Evolutionary conservation across 2,329 filamentous ascomycete genomes (phyloP), one percentile per base, ranked within the genome.

Genomic region (Cladophialophora immunda): DNA sequence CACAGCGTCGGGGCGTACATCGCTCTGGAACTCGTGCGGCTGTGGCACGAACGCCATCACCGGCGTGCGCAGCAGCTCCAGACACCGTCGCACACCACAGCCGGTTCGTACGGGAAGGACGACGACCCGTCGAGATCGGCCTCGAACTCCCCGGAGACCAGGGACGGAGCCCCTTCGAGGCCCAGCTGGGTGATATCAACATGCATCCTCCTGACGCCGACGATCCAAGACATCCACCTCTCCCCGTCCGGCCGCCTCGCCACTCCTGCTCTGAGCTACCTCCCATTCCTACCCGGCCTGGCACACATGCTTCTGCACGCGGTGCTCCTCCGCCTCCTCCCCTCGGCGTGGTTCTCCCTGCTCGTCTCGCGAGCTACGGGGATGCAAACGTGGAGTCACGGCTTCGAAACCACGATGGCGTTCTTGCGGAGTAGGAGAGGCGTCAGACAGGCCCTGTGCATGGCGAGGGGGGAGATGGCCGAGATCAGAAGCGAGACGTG

Each of bases 1-100:
- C 91, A 94, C 77, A 92, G 90, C 0, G 89, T 94, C 0, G 91
- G 91, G 27, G 81, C 87, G 9, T 94, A 91, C 75, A 89, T 94
- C 22, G 80, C 85, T 2, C 85, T 93, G 69, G 90, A 93, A 75
- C 79, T 91, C 32, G 85, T 92, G 56, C 81, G 88, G 68, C 81
- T 87, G 9, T 84, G 88, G 68, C 79, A 83, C 38, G 80, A 80
- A 41, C 71, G 79, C 17, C 54, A 22, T 15, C 41, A 30, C 2
- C 59, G 38, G 1, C 41, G 9, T 1, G 52, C 19, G 0, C 13
- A 34, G n/a, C 25, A 62, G 2, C 27, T 38, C 13, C 47, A 19
- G 5, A 1, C 13, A 4, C 13, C 30, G 1, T 17, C n/a, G 15
- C 7, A 29, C n/a, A 47, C n/a, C n/a, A n/a, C n/a, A 5, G 45